phyloP scores from a whole-genome alignment of 306 rosid genomes.

The Datisca glomerata region DNA sequence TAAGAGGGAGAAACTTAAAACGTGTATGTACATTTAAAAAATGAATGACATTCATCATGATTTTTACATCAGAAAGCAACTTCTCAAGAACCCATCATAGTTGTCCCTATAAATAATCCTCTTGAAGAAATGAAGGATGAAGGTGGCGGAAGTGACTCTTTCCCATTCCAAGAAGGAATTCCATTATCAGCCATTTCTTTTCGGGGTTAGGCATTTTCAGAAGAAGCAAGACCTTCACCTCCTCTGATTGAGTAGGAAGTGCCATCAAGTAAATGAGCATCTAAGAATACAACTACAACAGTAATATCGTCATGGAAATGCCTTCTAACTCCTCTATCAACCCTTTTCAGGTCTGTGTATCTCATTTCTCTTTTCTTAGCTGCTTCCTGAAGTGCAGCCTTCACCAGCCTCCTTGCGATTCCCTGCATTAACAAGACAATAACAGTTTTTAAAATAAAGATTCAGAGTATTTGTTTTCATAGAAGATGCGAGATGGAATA shows the following conservation, averaged over 20 bases:
- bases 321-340: constrained; percentile 69
- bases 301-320: constrained; percentile 84
- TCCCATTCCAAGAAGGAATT: too few relatives aligned
- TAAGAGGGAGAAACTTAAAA: too few relatives aligned
- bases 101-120: too few relatives aligned
- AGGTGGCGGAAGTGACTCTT: too few relatives aligned
- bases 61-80: too few relatives aligned
- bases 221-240: constrained; percentile 20
- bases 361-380: constrained; percentile 85
- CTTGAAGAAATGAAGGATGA: too few relatives aligned
- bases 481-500: too few relatives aligned
- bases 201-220: constrained; percentile 26
- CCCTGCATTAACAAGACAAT: constrained; percentile 31
- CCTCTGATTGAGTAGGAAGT: constrained; percentile 59
- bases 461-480: too few relatives aligned
- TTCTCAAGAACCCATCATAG: too few relatives aligned
- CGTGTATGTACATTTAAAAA: too few relatives aligned
- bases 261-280: constrained; percentile 22
- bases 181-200: too few relatives aligned
- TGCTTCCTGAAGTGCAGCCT: constrained; percentile 72
- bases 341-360: constrained; percentile 53
- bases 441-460: background rate
- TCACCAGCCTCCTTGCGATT: constrained; percentile 48
- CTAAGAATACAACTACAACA: constrained; percentile 60
- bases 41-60: too few relatives aligned